phyloP scores from a whole-genome alignment of 2,329 filamentous ascomycete genomes.

The Hypomyces rosellus region DNA sequence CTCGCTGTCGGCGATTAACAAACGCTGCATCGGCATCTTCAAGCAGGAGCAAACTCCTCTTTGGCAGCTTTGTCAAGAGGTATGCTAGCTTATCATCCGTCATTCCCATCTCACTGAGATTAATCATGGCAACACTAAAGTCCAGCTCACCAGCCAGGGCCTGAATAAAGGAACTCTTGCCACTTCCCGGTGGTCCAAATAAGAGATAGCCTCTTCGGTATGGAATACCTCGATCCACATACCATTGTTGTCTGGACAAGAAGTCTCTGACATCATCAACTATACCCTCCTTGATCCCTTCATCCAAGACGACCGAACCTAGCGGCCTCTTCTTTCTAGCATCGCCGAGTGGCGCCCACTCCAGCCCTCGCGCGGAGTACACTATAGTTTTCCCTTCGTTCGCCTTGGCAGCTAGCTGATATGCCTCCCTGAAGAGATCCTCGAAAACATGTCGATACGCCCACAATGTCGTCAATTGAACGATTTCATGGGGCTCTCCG shows the following conservation, averaged over 20 bases:
- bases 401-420: slow-evolving; percentile 68
- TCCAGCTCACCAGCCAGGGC: slow-evolving; percentile 88
- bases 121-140: slow-evolving; percentile 88
- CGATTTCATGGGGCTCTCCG: slow-evolving; percentile 88
- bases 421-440: slow-evolving; percentile 81
- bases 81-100: slow-evolving; percentile 86
- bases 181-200: slow-evolving; percentile 83
- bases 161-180: slow-evolving; percentile 94
- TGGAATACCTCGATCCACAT: slow-evolving; percentile 88
- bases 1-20: slow-evolving; percentile 68
- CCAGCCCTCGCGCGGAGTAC: slow-evolving; percentile 75
- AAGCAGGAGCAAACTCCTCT: slow-evolving; percentile 72
- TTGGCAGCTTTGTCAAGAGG: slow-evolving; percentile 77
- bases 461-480: slow-evolving; percentile 88
- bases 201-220: slow-evolving; percentile 86
- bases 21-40: slow-evolving; percentile 93
- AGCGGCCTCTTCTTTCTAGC: slow-evolving; percentile 81
- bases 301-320: slow-evolving; percentile 78
- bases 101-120: slow-evolving; percentile 81
- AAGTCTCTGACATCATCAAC: slow-evolving; percentile 80
- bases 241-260: slow-evolving; percentile 73
- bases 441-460: slow-evolving; percentile 84
- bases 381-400: slow-evolving; percentile 91
- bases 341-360: slow-evolving; percentile 80
- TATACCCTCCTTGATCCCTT: slow-evolving; percentile 75